Percentiles rank a stretch among this genome's conserved stretches.
Evolutionary conservation across 169 alveolate species (phyloP).

Genomic region (Plasmodium vivax): DNA sequence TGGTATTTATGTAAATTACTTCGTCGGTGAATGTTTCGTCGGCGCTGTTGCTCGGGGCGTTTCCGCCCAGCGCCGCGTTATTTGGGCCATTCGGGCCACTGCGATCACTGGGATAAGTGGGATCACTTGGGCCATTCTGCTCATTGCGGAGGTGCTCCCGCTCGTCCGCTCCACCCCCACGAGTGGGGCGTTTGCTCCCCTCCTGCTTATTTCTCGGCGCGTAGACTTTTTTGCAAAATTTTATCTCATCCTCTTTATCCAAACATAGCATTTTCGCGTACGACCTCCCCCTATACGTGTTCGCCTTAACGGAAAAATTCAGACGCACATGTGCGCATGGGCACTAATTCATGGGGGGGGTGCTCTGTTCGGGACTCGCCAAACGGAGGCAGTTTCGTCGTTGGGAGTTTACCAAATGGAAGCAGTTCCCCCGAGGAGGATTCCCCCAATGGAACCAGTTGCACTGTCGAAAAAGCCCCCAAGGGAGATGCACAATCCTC

Average conservation of each 20-base stretch:
- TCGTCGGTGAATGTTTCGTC: conserved; percentile 25
- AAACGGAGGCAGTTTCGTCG: not conserved
- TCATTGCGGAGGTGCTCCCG: not conserved
- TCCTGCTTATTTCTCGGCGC: conserved; percentile 11
- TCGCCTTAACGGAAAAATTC: not conserved
- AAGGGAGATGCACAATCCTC: not conserved
- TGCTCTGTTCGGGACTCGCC: not conserved
- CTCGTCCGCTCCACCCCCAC: not conserved
- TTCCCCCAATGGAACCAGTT: not conserved
- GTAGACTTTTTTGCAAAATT: conserved; percentile 30
- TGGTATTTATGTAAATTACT: conserved; percentile 55
- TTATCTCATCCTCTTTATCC: conserved; percentile 75
- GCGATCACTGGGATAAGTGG: not conserved
- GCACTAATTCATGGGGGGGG: not conserved
- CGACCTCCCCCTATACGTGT: not conserved
- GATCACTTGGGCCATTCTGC: not conserved
- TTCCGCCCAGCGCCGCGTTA: not conserved
- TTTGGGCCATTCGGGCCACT: not conserved
- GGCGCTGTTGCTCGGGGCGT: not conserved
- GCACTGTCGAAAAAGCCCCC: not conserved
- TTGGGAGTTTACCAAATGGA: not conserved
- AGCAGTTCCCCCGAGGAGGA: not conserved
- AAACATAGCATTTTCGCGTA: conserved; percentile 65
- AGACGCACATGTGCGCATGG: not conserved
- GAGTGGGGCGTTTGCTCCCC: not conserved